phyloP scores from a whole-genome alignment of 768 basidiomycete genomes.

The Mycena metata region DNA sequence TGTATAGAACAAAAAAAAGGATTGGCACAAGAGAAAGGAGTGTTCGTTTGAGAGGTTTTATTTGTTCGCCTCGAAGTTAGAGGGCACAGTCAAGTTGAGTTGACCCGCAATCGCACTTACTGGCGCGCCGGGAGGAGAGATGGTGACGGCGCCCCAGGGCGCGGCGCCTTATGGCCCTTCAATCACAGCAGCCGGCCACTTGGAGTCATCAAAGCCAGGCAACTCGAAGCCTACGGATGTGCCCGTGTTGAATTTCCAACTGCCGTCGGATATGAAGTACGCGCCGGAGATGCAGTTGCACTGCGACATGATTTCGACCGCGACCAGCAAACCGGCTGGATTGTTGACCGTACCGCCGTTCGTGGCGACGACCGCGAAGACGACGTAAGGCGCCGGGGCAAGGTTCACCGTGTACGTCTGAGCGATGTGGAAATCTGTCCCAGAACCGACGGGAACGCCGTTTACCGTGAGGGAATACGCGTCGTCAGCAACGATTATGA shows the following conservation, averaged over 20 bases:
- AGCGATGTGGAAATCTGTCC: constrained; percentile 32
- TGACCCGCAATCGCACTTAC: constrained; percentile 9
- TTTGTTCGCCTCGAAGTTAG: not conserved
- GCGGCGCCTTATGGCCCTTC: constrained; percentile 41
- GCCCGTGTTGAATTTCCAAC: constrained; percentile 43
- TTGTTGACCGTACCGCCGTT: constrained; percentile 23
- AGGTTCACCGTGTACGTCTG: constrained; percentile 40
- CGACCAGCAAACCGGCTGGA: constrained; percentile 41
- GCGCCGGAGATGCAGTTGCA: constrained; percentile 37
- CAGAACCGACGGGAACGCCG: constrained; percentile 45
- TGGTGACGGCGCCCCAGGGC: constrained; percentile 41
- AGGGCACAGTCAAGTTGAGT: not conserved
- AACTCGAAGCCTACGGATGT: constrained; percentile 33
- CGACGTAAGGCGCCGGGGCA: constrained; percentile 33
- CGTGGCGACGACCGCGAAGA: constrained; percentile 38
- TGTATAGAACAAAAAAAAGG: too few species aligned
- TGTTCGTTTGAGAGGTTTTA: too few species aligned
- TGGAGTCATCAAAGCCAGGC: constrained; percentile 39
- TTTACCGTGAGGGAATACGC: constrained; percentile 48
- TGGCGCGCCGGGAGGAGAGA: not conserved
- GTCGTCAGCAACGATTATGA: constrained; percentile 46
- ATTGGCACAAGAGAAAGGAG: too few species aligned
- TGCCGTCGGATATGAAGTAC: constrained; percentile 38
- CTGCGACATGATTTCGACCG: constrained; percentile 37
- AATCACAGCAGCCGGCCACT: constrained; percentile 40